Conservation (phyloP, 1,284 basidiomycete genomes). For the Golubevia pallescens region DNA sequence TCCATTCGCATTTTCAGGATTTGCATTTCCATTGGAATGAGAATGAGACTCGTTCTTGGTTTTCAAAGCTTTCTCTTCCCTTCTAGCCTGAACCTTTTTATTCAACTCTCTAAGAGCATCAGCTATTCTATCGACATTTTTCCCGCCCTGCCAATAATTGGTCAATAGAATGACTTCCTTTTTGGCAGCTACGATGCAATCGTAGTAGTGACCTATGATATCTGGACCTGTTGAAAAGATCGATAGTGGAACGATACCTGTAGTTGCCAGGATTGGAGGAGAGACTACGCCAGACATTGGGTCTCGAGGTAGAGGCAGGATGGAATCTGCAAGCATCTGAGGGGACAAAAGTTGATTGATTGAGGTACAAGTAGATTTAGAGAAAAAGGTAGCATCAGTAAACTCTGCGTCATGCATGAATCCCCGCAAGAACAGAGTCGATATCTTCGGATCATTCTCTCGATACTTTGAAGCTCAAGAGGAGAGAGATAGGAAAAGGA, state of each 20-base stretch:
- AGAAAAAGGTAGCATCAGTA: background rate
- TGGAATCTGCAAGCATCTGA: slow-evolving; percentile 51
- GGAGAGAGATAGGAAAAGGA: too few species aligned
- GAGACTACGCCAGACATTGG: slow-evolving; percentile 59
- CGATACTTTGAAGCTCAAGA: too few species aligned
- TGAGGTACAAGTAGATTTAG: background rate
- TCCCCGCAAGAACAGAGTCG: too few species aligned
- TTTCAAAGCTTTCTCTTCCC: slow-evolving; percentile 23
- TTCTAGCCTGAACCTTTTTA: slow-evolving; percentile 13
- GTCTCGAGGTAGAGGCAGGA: slow-evolving; percentile 37
- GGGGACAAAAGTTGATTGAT: background rate
- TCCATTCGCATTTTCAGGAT: too few species aligned
- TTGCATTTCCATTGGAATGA: background rate
- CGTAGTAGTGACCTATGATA: slow-evolving; percentile 61
- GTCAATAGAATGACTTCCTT: slow-evolving; percentile 59
- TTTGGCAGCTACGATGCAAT: slow-evolving; percentile 57
- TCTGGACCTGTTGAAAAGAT: slow-evolving; percentile 61
- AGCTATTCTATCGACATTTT: slow-evolving; percentile 55
- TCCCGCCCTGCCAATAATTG: slow-evolving; percentile 62
- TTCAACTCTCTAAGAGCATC: slow-evolving; percentile 53
- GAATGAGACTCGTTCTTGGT: slow-evolving; percentile 11
- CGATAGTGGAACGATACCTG: slow-evolving; percentile 54
- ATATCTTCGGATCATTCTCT: too few species aligned
- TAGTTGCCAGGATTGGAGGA: slow-evolving; percentile 55
- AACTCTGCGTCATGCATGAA: too few species aligned